Evolutionary conservation across 495 filamentous ascomycete genomes (phyloP).

Genomic region (Tricharina praecox): DNA sequence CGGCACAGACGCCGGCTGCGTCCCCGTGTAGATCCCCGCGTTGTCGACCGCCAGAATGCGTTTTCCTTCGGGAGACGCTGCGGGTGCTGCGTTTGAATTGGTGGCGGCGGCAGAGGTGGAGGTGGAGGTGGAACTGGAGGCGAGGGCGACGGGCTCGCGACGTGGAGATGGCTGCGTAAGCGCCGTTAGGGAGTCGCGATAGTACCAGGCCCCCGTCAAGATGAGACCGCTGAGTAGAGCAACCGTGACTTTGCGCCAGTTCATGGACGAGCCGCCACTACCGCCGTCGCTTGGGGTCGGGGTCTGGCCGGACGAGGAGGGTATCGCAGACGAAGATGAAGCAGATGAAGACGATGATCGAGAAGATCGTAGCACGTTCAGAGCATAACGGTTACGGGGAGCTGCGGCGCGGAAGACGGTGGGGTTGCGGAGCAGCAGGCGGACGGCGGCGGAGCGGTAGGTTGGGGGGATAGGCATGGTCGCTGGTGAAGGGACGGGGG

Average conservation of each 20-base stretch:
- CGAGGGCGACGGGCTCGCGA: conserved; percentile 2
- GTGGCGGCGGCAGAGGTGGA: conserved; percentile 2
- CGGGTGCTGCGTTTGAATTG: conserved; percentile 3
- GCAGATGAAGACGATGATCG: not conserved
- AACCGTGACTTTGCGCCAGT: conserved; percentile 18
- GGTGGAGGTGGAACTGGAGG: no score
- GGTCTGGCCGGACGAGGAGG: not conserved
- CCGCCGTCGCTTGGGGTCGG: not conserved
- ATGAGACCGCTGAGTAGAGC: conserved; percentile 23
- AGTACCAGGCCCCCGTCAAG: conserved; percentile 22
- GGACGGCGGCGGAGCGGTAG: conserved; percentile 3
- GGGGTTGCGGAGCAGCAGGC: conserved; percentile 5
- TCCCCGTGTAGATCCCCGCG: conserved; percentile 67
- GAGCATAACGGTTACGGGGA: conserved; percentile 1
- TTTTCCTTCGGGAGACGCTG: conserved; percentile 10
- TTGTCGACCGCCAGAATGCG: conserved; percentile 60
- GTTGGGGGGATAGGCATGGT: conserved; percentile 7
- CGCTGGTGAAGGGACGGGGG: not conserved
- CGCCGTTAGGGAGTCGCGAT: conserved; percentile 16
- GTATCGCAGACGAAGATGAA: no score
- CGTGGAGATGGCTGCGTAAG: conserved; percentile 14
- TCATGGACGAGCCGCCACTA: conserved; percentile 12
- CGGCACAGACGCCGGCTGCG: conserved; percentile 62
- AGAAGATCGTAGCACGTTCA: conserved; percentile 1
- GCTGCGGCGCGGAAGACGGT: not conserved